phyloP scores from a whole-genome alignment of 306 rosid species.

The Heteromeles arbutifolia region DNA sequence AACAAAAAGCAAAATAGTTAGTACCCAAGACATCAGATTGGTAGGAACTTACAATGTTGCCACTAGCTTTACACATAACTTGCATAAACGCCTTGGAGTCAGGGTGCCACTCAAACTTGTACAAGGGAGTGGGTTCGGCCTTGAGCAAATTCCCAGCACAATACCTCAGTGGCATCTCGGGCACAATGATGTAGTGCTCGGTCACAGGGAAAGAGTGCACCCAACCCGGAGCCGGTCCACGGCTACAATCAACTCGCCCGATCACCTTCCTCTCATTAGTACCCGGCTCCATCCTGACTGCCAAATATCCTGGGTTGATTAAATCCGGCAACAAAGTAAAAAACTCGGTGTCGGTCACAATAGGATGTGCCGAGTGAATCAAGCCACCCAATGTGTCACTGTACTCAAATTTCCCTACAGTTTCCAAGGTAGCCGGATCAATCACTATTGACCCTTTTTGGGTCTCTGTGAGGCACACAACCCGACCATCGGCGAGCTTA shows the following conservation, averaged over 20 bases:
- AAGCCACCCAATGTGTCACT: conserved; percentile 75
- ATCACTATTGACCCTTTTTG: conserved; percentile 81
- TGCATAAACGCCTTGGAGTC: conserved; percentile 64
- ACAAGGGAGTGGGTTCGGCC: conserved; percentile 85
- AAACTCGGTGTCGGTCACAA: conserved; percentile 72
- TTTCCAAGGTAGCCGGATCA: conserved; percentile 65
- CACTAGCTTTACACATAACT: conserved; percentile 78
- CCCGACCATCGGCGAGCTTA: conserved; percentile 75
- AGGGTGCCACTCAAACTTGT: conserved; percentile 91
- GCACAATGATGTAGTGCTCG: conserved; percentile 64
- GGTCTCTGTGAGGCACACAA: conserved; percentile 85
- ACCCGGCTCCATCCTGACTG: conserved; percentile 67
- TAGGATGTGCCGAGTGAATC: conserved; percentile 87
- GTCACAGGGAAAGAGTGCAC: conserved; percentile 89
- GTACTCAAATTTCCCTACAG: conserved; percentile 64
- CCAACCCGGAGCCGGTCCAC: conserved; percentile 80
- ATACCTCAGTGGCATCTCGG: conserved; percentile 86
- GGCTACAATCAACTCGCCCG: conserved; percentile 62
- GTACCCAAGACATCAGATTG: background rate
- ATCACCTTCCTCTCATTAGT: conserved; percentile 70
- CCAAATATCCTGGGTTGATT: conserved; percentile 68
- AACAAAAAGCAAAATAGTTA: background rate
- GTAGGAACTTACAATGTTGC: conserved; percentile 49
- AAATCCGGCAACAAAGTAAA: conserved; percentile 73
- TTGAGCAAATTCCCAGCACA: conserved; percentile 69